These are phyloP conservation scores for Mortierella hygrophila DNA, from an alignment of 192 early-diverging fungal genomes.

Conservation along the genomic window DNA sequence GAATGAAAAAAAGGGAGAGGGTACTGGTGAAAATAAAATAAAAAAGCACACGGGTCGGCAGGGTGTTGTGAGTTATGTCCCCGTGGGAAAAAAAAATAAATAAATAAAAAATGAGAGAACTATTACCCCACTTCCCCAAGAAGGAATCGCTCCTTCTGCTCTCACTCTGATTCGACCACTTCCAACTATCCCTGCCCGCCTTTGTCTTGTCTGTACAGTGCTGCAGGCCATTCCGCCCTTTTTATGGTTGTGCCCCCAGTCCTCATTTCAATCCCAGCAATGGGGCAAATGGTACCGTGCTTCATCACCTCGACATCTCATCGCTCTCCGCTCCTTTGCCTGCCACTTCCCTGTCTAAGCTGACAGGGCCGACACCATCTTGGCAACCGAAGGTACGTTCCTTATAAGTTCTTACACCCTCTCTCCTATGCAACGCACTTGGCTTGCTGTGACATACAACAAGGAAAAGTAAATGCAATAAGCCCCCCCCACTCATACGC, in stretches of 20 bases:
- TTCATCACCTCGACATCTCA: background rate
- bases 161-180: background rate
- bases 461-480: too few relatives aligned
- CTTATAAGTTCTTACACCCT: too few relatives aligned
- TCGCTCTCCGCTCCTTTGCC: background rate
- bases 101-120: background rate
- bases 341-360: background rate
- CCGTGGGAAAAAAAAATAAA: constrained; percentile 27
- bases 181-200: background rate
- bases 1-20: background rate
- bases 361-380: background rate
- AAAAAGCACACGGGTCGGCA: background rate
- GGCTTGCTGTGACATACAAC: too few relatives aligned
- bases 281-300: background rate
- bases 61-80: background rate
- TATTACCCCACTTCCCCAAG: background rate
- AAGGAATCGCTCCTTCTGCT: background rate
- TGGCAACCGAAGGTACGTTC: too few relatives aligned
- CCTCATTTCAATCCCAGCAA: constrained; percentile 1
- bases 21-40: background rate
- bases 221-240: background rate
- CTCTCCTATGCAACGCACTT: too few relatives aligned
- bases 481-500: too few relatives aligned
- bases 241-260: background rate
- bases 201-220: background rate